These are phyloP conservation scores for Phytopythium kandeliae DNA, from an alignment of 352 stramenopile genomes.

Conservation along the genomic window DNA sequence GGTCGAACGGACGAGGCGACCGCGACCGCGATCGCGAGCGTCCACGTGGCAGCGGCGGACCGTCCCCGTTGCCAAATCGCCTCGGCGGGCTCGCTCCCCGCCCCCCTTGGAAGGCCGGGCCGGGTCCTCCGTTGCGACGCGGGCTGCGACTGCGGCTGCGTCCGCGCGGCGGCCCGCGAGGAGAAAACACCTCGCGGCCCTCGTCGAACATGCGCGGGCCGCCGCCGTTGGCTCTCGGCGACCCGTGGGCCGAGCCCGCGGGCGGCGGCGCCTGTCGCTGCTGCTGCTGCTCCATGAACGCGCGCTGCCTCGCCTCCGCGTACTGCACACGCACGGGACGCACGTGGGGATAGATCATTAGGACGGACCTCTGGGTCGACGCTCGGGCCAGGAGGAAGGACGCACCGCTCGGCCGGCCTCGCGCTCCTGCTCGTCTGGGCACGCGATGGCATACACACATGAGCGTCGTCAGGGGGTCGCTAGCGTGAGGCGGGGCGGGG, in stretches of 20 bases:
- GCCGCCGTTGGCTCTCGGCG: not conserved
- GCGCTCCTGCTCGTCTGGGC: slow-evolving; percentile 39
- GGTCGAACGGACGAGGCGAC: not conserved
- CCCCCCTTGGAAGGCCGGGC: slow-evolving; percentile 4
- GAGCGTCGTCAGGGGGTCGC: not conserved
- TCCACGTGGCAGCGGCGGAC: not conserved
- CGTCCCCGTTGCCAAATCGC: not conserved
- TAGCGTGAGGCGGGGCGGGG: too few species aligned
- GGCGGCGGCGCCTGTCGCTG: not conserved
- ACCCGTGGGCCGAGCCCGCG: not conserved
- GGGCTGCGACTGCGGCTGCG: slow-evolving; percentile 34
- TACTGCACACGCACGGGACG: not conserved
- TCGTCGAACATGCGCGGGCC: slow-evolving; percentile 22
- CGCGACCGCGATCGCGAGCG: slow-evolving; percentile 7
- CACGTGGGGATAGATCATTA: too few species aligned
- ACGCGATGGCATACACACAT: slow-evolving; percentile 1
- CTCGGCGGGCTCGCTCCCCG: not conserved
- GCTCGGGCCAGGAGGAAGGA: slow-evolving; percentile 16
- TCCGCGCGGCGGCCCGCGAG: slow-evolving; percentile 12
- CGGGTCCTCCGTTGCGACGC: slow-evolving; percentile 17
- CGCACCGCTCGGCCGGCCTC: slow-evolving; percentile 59
- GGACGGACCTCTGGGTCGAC: slow-evolving; percentile 3
- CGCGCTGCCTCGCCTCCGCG: not conserved
- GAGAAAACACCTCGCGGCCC: slow-evolving; percentile 22
- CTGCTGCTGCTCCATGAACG: slow-evolving; percentile 4